Conservation (phyloP, 2,329 filamentous ascomycete species). For the Penicillium hesseltinei region DNA sequence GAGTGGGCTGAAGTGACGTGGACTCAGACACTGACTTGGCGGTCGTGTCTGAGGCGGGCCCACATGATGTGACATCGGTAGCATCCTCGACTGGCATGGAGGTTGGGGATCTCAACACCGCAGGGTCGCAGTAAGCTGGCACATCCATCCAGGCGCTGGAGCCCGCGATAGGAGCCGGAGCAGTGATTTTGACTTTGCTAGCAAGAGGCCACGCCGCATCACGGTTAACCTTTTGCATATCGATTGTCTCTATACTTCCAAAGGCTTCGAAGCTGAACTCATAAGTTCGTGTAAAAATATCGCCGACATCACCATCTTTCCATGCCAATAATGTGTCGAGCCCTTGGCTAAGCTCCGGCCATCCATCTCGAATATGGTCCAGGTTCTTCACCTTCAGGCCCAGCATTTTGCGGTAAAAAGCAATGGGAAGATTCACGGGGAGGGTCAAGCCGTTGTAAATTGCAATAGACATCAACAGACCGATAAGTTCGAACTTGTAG, state of each 20-base stretch:
- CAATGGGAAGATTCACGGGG: constrained; percentile 82
- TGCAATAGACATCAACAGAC: constrained; percentile 82
- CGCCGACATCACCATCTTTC: constrained; percentile 76
- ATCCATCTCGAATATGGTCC: constrained; percentile 79
- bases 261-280: constrained; percentile 71
- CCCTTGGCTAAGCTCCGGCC: constrained; percentile 76
- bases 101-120: constrained; percentile 21
- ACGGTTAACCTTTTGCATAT: constrained; percentile 50
- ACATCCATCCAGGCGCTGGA: constrained; percentile 26
- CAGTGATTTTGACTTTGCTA: constrained; percentile 3
- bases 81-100: constrained; percentile 25
- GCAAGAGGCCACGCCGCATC: constrained; percentile 38
- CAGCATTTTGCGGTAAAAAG: constrained; percentile 78
- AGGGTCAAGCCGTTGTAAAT: constrained; percentile 91
- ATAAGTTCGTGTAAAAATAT: constrained; percentile 80
- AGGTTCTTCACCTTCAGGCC: constrained; percentile 66
- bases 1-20: constrained; percentile 27
- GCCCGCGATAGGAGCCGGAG: constrained; percentile 3
- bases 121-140: constrained; percentile 20
- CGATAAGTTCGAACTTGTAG: constrained; percentile 88
- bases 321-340: constrained; percentile 72
- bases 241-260: constrained; percentile 53
- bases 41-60: constrained; percentile 15
- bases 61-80: constrained; percentile 3
- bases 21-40: constrained; percentile 27